Evolutionary conservation across 768 basidiomycete genomes (phyloP).

Genomic region (Boletus edulis): DNA sequence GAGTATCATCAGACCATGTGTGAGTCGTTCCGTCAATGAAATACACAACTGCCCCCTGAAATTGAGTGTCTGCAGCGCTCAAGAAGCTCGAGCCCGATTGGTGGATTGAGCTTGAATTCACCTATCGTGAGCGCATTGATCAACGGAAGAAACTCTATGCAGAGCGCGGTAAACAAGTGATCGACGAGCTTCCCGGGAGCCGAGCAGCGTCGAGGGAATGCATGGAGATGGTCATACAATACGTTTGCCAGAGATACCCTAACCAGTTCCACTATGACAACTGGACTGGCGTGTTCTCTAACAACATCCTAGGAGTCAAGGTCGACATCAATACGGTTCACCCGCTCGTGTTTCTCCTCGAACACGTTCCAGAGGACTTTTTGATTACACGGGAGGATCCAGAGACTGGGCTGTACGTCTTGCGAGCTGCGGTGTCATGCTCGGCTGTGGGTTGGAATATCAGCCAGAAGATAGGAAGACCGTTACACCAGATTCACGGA

Average conservation of each 20-base stretch:
- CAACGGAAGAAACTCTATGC: slow-evolving; percentile 41
- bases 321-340: slow-evolving; percentile 29
- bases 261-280: slow-evolving; percentile 43
- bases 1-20: slow-evolving; percentile 57
- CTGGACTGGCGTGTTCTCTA: slow-evolving; percentile 38
- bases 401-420: slow-evolving; percentile 40
- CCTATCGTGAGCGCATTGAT: slow-evolving; percentile 42
- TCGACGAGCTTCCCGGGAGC: slow-evolving; percentile 49
- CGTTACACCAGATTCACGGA: slow-evolving; percentile 44
- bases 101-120: slow-evolving; percentile 57
- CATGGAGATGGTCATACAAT: slow-evolving; percentile 56
- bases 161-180: slow-evolving; percentile 38
- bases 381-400: slow-evolving; percentile 41
- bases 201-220: slow-evolving; percentile 49
- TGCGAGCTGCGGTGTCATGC: slow-evolving; percentile 45
- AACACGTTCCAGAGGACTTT: slow-evolving; percentile 55
- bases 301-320: slow-evolving; percentile 38
- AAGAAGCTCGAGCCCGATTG: slow-evolving; percentile 50
- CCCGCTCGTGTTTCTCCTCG: slow-evolving; percentile 44
- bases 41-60: neutral
- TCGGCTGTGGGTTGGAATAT: slow-evolving; percentile 53
- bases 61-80: slow-evolving; percentile 32
- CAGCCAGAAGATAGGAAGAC: slow-evolving; percentile 44
- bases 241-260: slow-evolving; percentile 55
- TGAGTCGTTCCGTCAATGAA: slow-evolving; percentile 21